Conservation (phyloP, 441 rosid genomes). For the Erodium chrysanthum region DNA sequence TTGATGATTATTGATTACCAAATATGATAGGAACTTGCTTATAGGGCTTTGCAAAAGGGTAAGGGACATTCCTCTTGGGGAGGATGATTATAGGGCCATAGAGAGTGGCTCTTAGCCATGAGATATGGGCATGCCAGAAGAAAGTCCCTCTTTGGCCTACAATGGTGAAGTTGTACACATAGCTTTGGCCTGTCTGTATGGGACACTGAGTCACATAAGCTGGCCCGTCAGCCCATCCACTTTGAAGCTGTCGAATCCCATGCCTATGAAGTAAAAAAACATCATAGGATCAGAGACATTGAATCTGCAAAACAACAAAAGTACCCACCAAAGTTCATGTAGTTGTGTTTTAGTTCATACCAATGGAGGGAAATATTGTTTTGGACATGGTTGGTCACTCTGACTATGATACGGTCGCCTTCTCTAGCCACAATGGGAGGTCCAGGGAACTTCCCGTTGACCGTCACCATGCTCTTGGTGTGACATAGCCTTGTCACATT, state of each 20-base stretch:
- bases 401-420: conserved; percentile 48
- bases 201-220: conserved; percentile 61
- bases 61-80: conserved; percentile 31
- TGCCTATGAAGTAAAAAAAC: conserved; percentile 24
- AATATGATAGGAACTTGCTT: conserved; percentile 31
- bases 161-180: conserved; percentile 39
- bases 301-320: no score
- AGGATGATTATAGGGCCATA: conserved; percentile 38
- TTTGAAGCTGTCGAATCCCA: conserved; percentile 43
- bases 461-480: conserved; percentile 42
- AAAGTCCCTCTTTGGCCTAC: conserved; percentile 56
- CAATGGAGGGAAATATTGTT: conserved; percentile 61
- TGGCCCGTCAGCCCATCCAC: conserved; percentile 52
- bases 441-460: conserved; percentile 59
- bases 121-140: conserved; percentile 53
- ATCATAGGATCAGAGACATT: no score
- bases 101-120: conserved; percentile 46
- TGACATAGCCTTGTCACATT: conserved; percentile 47
- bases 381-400: conserved; percentile 48
- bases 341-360: conserved; percentile 15
- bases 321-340: no score
- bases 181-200: conserved; percentile 38
- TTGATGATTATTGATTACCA: not conserved
- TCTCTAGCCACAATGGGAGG: conserved; percentile 49
- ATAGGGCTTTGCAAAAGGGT: conserved; percentile 38